Percentiles rank a stretch among this genome's conserved stretches.
Evolutionary conservation across 371 early-diverging fungal genomes (phyloP).

Genomic region (Rhizopus sp.): DNA sequence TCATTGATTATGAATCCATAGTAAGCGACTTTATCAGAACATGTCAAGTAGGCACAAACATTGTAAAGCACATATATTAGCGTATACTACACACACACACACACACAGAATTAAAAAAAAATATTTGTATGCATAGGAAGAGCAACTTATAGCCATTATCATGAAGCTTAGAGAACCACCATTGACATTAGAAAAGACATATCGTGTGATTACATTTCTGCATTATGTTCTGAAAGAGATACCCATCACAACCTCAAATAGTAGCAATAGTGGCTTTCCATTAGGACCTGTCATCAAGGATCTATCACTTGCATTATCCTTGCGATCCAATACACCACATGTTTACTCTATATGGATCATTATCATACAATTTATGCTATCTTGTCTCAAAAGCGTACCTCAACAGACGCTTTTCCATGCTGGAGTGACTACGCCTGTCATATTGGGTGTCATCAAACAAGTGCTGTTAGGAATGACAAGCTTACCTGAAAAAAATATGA

Average conservation of each 20-base stretch:
- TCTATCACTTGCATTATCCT: conserved; percentile 35
- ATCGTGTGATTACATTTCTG: conserved; percentile 41
- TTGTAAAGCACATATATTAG: background rate
- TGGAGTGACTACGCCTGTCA: conserved; percentile 43
- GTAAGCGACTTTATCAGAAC: conserved; percentile 41
- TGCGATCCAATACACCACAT: conserved; percentile 14
- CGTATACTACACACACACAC: background rate
- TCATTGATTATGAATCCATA: conserved; percentile 40
- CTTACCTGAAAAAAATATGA: conserved; percentile 29
- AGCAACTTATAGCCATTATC: conserved; percentile 45
- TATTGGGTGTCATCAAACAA: conserved; percentile 45
- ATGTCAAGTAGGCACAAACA: conserved; percentile 24
- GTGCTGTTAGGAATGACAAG: conserved; percentile 42
- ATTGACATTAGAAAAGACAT: conserved; percentile 39
- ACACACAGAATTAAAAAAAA: background rate
- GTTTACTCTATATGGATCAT: conserved; percentile 38
- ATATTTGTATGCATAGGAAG: conserved; percentile 24
- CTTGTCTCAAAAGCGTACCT: conserved; percentile 34
- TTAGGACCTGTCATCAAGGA: conserved; percentile 44
- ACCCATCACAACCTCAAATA: conserved; percentile 25
- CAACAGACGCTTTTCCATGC: conserved; percentile 33
- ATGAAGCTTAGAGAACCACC: conserved; percentile 48
- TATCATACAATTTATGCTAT: conserved; percentile 46
- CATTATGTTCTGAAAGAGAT: conserved; percentile 34
- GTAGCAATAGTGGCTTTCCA: conserved; percentile 26